Evolutionary conservation across 495 filamentous ascomycete species (phyloP), one percentile per base, ranked within the genome.

Genomic region (Talaromyces nanjingensis): DNA sequence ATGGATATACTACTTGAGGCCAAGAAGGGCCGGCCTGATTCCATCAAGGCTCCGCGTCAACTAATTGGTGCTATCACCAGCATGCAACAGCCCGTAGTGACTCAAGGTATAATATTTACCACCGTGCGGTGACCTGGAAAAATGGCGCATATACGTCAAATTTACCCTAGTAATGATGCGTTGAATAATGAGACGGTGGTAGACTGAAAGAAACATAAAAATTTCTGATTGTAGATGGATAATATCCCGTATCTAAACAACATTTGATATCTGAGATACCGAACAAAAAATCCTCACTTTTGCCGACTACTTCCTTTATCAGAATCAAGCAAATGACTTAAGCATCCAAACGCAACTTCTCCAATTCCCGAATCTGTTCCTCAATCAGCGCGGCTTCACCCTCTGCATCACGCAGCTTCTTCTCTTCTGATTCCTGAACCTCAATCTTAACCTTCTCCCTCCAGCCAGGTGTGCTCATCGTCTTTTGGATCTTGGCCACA

Each of bases 401-500:
- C 77, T 86, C 80, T 9, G 84, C 74, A 75, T 87, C 84, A 29
- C 74, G 76, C 31, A 87, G 72, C 70, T 80, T 85, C 74, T 81
- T 82, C 68, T 83, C 74, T 70, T 89, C 81, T 14, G 77, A 74
- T 76, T 85, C 83, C 18, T 82, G 84, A 29, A 88, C 79, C 77
- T 82, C 83, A 49, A 66, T 56, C 73, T 77, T 81, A 49, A 76
- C 78, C 74, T 79, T 81, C 67, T 79, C 76, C 59, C 74, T 71
- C 74, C 74, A 81, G 39, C 70, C 74, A 47, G 75, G 70, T 34
- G 69, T 66, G 54, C 47, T 69, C 58, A 78, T 74, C 25, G 79
- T 70, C 42, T 57, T 66, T 66, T 75, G 71, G 27, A 73, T 74
- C 42, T 70, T 72, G 62, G 71, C 70, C 12, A 76, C 73, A 58